These are phyloP conservation scores for Taphrina deformans DNA, from an alignment of 1,139 yeast species.

Conservation along the genomic window DNA sequence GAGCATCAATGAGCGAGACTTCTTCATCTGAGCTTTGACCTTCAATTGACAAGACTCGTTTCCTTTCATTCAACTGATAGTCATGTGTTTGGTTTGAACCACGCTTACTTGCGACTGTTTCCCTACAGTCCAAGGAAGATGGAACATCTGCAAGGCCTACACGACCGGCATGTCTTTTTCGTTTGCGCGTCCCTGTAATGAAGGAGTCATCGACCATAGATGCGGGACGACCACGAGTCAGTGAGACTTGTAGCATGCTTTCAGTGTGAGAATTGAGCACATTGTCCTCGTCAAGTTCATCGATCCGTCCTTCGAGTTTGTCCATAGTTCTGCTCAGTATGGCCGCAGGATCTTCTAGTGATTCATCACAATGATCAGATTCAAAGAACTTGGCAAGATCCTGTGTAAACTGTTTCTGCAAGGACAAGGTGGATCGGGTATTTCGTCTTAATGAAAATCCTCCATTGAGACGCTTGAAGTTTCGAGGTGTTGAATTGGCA, in stretches of 20 bases:
- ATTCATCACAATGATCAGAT: conserved; percentile 1
- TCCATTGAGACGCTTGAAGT: not conserved
- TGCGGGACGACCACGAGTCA: no score
- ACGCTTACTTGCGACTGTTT: no score
- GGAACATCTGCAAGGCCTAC: not conserved
- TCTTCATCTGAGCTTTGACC: not conserved
- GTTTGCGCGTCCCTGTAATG: not conserved
- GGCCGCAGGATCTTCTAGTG: not conserved
- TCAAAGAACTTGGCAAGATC: not conserved
- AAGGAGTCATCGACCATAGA: not conserved
- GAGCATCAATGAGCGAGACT: conserved; percentile 27
- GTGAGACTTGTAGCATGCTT: no score
- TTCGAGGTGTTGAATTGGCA: not conserved
- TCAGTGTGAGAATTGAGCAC: no score
- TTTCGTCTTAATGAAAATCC: not conserved
- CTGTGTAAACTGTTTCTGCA: not conserved
- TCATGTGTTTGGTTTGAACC: not conserved
- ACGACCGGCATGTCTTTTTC: conserved; percentile 3
- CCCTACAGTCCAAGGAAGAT: no score
- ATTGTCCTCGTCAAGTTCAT: not conserved
- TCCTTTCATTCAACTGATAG: no score
- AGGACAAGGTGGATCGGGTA: not conserved
- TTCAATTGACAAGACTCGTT: not conserved
- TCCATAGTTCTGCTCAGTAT: not conserved
- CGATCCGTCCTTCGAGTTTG: conserved; percentile 3